Evolutionary conservation across 306 rosid species (phyloP).

Genomic region (Vicia faba): DNA sequence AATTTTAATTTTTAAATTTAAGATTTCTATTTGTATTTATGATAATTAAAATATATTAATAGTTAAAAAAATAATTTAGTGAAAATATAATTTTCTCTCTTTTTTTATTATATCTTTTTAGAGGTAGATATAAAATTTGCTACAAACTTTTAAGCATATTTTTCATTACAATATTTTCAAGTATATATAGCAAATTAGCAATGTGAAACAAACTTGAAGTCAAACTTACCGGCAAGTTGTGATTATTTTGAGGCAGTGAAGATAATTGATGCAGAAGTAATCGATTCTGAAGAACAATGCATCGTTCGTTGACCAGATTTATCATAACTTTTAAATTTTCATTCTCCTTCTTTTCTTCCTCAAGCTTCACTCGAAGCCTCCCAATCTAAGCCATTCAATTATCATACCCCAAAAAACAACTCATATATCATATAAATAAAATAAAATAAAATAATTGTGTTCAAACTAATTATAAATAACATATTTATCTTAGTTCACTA

Average conservation of each 20-base stretch:
- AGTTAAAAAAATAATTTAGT: no score
- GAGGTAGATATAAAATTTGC: no score
- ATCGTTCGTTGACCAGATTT: conserved; percentile 39
- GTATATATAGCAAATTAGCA: no score
- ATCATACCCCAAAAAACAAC: neutral
- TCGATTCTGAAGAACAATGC: conserved; percentile 40
- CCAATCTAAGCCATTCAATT: conserved; percentile 34
- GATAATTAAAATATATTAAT: no score
- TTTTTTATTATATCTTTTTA: no score
- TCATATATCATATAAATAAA: neutral
- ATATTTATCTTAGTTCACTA: neutral
- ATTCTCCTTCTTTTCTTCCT: conserved; percentile 49
- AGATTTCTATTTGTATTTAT: no score
- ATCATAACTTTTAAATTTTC: conserved; percentile 37
- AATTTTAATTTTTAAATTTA: no score
- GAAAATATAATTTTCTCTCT: no score
- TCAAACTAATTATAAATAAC: neutral
- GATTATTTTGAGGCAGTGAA: conserved; percentile 17
- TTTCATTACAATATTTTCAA: no score
- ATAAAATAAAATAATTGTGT: neutral
- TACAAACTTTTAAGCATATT: no score
- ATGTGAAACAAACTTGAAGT: conserved; percentile 28
- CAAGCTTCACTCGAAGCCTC: conserved; percentile 40
- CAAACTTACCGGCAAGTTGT: conserved; percentile 45
- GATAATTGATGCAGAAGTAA: conserved; percentile 35